Evolutionary conservation across 495 filamentous ascomycete species (phyloP), one percentile per base, ranked within the genome.

Genomic region (Penicillium bialowiezense): DNA sequence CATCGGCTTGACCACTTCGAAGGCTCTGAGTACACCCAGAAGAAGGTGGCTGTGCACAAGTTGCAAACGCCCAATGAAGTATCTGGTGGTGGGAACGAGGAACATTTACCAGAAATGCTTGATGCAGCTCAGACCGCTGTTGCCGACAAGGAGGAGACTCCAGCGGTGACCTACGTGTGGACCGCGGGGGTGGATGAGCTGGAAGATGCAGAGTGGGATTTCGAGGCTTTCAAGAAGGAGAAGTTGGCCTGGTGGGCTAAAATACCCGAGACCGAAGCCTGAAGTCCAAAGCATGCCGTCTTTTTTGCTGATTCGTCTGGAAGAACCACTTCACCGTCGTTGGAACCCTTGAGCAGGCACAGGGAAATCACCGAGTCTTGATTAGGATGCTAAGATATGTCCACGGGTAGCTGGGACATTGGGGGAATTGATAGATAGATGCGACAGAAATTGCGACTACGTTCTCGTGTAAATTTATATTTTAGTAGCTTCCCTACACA

Each of bases 1-100:
- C 69, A 75, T 55, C 81, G 88, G 6, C 76, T 98, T 2, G 91
- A 97, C 55, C 60, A 68, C 7, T 98, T 95, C 55, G 93, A 98
- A 63, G 93, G 93, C 0, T 37, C 41, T 0, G 76, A 90, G 58
- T 98, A 97, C 60, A 63, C 73, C 19, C 78, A 89, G 29, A 58
- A 63, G 15, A 70, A 56, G 9, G 88, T 97, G 5, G 74, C 65
- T 6, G 84, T 85, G 19, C 75, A 71, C 19, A 54, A 85, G 2
- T 57, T 90, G 21, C 63, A 59, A 2, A 72, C 71, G 8, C 61
- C 69, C 1, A 60, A 70, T 0, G 66, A 60, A 15, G 34, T 37
- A 21, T 38, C 21, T 12, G 47, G 18, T 8, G 33, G 33, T 19
- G 23, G 12, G 0, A 18, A 0, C 4, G 56, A 62, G 35, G 43